These are phyloP conservation scores for Cornus suecica DNA, from an alignment of 148 eudicot genomes.

Conservation along the genomic window DNA sequence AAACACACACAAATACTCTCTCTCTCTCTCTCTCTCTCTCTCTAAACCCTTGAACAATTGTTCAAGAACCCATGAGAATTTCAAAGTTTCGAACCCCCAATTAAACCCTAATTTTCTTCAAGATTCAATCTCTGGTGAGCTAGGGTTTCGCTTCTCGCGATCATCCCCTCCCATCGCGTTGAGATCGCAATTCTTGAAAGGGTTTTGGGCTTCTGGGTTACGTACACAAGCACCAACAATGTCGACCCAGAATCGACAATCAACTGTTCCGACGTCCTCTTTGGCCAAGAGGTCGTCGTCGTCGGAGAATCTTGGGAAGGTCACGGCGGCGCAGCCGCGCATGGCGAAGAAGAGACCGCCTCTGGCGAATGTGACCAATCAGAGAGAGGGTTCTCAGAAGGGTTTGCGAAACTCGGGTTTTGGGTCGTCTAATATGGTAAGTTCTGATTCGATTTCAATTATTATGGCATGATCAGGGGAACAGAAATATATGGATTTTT, in stretches of 20 bases:
- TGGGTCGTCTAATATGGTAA: conserved; percentile 42
- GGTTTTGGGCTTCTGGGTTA: neutral
- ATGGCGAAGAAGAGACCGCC: neutral
- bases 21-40: neutral
- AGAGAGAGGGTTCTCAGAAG: neutral
- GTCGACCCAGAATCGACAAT: conserved; percentile 1
- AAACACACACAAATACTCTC: neutral
- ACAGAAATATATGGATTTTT: too few species aligned
- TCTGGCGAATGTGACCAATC: neutral
- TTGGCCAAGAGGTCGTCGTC: conserved; percentile 37
- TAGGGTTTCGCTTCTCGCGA: too few species aligned
- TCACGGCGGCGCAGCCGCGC: neutral
- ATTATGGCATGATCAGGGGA: neutral
- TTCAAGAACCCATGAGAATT: neutral
- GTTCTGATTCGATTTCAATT: neutral
- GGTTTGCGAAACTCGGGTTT: conserved; percentile 18
- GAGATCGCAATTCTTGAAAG: neutral
- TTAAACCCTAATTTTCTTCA: neutral
- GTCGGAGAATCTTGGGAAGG: conserved; percentile 4
- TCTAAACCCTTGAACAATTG: neutral
- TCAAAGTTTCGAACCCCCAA: neutral
- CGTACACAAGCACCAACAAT: neutral
- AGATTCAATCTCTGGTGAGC: neutral
- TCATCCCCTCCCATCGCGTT: too few species aligned
- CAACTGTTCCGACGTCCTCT: neutral